Evolutionary conservation across 2,329 filamentous ascomycete genomes (phyloP), one percentile per base, ranked within the genome.

Genomic region (Penicillium sp.): DNA sequence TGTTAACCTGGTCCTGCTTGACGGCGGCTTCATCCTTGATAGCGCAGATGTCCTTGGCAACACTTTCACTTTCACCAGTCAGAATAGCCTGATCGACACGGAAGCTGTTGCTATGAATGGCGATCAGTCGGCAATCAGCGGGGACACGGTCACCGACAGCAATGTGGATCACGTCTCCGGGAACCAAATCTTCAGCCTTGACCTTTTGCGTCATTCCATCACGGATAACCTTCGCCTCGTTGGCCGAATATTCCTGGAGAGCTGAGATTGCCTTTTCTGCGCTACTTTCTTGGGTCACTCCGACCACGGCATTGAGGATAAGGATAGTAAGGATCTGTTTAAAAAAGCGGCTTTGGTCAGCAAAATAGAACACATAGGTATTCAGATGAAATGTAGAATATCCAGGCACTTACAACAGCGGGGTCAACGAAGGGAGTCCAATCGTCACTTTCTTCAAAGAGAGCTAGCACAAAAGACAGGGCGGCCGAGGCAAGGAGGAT

Each of bases 381-480:
- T 50, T 1, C 26, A n/a, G 17, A 31, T 25, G 14, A 14, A 52
- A 17, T 12, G 26, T 41, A 41, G 26, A 30, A 37, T 10, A 11
- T 33, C 16, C n/a, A 16, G 10, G 14, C 10, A 86, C 90, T 74
- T 85, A 96, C 91, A 75, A 99, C 94, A 60, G 85, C 85, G 50
- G 94, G 94, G 73, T 99, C 94, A 57, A 99, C 94, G 74, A 99
- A 99, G 35, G 93, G 94, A 61, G 91, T 92, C 91, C 91, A 97
- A 67, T 91, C 94, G 67, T 92, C 91, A 59, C 89, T 89, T 42
- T 94, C 89, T 73, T 99, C 94, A 65, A 99, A 91, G 12, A 99
- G 82, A 26, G 94, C 94, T 59, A 99, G 81, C 26, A 92, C 86
- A 72, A 99, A 97, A 2, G 94, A 97, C 35, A 99, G 88, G 19